Base-by-base conservation (phyloP, 805 yeast genomes). In the Zygotorulaspora florentina region DNA sequence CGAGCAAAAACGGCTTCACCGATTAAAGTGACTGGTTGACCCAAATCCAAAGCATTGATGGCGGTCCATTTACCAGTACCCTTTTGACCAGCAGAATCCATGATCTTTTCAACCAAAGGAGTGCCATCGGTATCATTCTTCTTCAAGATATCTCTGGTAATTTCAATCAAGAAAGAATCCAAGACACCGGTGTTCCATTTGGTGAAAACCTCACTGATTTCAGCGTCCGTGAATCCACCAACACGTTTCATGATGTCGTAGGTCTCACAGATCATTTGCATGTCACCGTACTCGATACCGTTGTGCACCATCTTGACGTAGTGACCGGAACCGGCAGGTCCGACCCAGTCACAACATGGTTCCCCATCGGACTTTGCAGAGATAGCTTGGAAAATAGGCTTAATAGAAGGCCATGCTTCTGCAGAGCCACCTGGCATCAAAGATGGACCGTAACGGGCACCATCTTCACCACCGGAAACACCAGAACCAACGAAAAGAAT, bases 51-150 rank as follows among this genome's bases (percentile, higher is more conserved):
- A 54, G 98, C 98, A 70, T 89, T 90, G 72, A 91, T 87, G 55
- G 98, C 97, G 59, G 98, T 93, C 99, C 99, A 91, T 78, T 91
- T 91, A 77, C 99, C 99, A 58, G 99, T 91, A 81, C 99, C 99
- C 81, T 91, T 91, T 79, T 91, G 98, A 63, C 98, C 98, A 59
- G 99, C 99, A 65, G 87, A 71, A 74, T 91, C 99, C 71, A 89
- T 75, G 67, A 91, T 90, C 81, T 91, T 93, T 78, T 93, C 98
- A 50, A 91, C 95, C 56, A 93, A 74, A 63, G 98, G 96, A 57
- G 81, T 80, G 59, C 96, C 95, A 65, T 90, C 96, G 51, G 77
- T 79, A 68, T 91, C 97, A 69, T 88, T 79, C 79, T 71, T 88
- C 69, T 85, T 83, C 69, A 93, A 77, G 63, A 91, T 89, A 69